Evolutionary conservation across 768 basidiomycete species (phyloP), one percentile per base, ranked within the genome.

Genomic region (Lactifluus pinguis): DNA sequence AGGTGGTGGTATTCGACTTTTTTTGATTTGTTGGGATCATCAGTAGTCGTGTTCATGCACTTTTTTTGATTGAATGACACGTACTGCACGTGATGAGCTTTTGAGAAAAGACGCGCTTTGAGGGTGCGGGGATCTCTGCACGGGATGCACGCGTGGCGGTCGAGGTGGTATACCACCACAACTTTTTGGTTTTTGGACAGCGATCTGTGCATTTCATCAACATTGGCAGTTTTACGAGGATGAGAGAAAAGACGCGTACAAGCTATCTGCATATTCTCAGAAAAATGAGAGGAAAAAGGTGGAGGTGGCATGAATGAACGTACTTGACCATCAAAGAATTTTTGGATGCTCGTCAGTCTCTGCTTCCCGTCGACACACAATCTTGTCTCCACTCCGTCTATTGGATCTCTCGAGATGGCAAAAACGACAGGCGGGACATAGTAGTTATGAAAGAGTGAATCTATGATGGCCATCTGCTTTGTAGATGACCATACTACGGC

Each of bases 381-480:
- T 64, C 76, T 68, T 13, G 78, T 66, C 56, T 75, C 74, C 0
- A 72, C 76, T 0, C 77, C 75, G 5, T 74, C 74, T 56, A 77
- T 72, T 17, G 62, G 62, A 14, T 69, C 68, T 6, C 59, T 64
- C 25, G 69, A 64, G 1, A 78, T 73, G 0, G 76, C 79, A 63
- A 92, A 91, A 4, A 92, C 84, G n/a, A 92, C 78, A 2, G 89
- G 86, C 0, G 90, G 89, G 8, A 92, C 78, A 53, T 89, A 89
- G 62, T 84, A 89, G 66, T 90, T 89, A 45, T 86, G 83, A 59
- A 87, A 81, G 7, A 91, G 77, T 0, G 86, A 88, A 69, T 91
- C 89, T 47, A 92, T 83, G 30, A 92, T 75, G 0, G 82, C 82
- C 39, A 84, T 80, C 70, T 90, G 87, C 71, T 91, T 89, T 1